Base-by-base conservation (phyloP, 1,284 basidiomycete species). In the Cryptococcus hybrid region DNA sequence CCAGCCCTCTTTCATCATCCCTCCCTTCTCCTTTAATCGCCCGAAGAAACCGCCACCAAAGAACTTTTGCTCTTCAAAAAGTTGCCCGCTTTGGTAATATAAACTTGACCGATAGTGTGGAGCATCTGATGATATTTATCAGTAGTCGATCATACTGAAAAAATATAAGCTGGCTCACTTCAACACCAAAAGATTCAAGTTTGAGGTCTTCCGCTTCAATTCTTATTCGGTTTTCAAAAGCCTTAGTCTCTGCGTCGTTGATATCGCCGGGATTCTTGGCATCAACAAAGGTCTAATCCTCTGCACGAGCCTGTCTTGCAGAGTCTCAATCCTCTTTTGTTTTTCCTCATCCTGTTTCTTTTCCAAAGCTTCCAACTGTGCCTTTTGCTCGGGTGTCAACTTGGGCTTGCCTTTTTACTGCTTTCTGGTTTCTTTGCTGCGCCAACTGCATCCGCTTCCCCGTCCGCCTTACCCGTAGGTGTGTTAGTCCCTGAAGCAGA, bases 151-250 rank as follows among this genome's bases (percentile, higher is more conserved):
- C 8, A 6, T 24, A 4, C n/a, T 24, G 11, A 42, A 35, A 37
- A 40, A 59, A 30, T 30, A 30, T 30, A 30, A 30, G 3, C 3
- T 30, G 30, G 30, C 80, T 63, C 63, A 94, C 88, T 84, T 98
- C 95, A 45, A 99, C 87, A 56, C 96, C 96, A 76, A 99, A 99
- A 65, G 92, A 95, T 81, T 99, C 96, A 58, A 98, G 80, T 82
- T 98, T 99, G 70, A 99, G 77, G 80, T 99, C 96, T 64, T 97
- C 92, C 1, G 92, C 92, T 77, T 99, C 96, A 47, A 84, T 82
- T 71, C 80, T 83, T 77, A 97, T 90, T 76, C 83, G 86, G 54
- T 83, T 82, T 75, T 89, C 86, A 71, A 94, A 95, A 18, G 82
- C 81, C 57, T 78, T 76, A 5, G 89, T 91, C 80, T 98, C 95